A percentile compares a stretch with the other conserved stretches of the same genome.
phyloP scores from a whole-genome alignment of 2,329 filamentous ascomycete species.

The Bipolaris zeicola region DNA sequence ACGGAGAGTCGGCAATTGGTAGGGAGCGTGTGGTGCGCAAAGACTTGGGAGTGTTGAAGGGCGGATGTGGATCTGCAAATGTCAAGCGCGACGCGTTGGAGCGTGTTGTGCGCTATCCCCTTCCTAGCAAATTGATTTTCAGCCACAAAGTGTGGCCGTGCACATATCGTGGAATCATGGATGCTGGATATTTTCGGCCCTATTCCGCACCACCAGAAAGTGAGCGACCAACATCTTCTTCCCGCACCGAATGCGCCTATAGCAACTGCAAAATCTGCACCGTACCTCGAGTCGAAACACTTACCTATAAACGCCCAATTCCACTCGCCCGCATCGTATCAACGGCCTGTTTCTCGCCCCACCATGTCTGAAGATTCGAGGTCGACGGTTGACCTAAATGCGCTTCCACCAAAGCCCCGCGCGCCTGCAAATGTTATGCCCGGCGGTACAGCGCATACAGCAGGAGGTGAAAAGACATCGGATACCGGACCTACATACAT shows the following conservation, averaged over 20 bases:
- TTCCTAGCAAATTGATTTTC: conserved; percentile 35
- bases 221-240: conserved; percentile 11
- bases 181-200: conserved; percentile 33
- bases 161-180: conserved; percentile 23
- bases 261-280: background rate
- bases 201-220: conserved; percentile 24
- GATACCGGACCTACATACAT: conserved; percentile 47
- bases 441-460: conserved; percentile 63
- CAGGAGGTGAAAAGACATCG: conserved; percentile 58
- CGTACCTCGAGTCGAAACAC: background rate
- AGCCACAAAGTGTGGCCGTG: conserved; percentile 25
- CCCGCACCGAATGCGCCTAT: conserved; percentile 1
- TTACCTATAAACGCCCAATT: background rate
- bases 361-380: conserved; percentile 56
- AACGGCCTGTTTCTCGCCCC: conserved; percentile 23
- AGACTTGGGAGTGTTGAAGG: conserved; percentile 12
- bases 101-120: conserved; percentile 26
- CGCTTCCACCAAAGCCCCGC: conserved; percentile 26
- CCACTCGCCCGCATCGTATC: background rate
- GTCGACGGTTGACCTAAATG: conserved; percentile 33
- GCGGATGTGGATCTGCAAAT: conserved; percentile 22
- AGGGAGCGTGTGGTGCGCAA: conserved; percentile 17
- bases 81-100: conserved; percentile 29
- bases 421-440: conserved; percentile 53
- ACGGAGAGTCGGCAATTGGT: conserved; percentile 23